Conservation (phyloP, 2,329 filamentous ascomycete genomes). For the Colletotrichum sp. region DNA sequence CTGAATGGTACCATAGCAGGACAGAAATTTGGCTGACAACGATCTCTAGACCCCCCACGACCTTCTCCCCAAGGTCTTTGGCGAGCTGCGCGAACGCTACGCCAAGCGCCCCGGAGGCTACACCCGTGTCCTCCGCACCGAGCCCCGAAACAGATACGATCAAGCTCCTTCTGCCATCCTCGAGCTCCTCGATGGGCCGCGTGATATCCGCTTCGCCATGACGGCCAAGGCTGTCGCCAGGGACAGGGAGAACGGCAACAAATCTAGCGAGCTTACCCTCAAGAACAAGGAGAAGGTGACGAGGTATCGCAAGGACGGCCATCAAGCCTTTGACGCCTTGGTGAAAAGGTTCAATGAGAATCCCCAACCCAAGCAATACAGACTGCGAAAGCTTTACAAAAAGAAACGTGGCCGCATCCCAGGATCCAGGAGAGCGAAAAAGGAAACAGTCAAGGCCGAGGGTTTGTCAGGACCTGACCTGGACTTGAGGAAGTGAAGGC, state of each 20-base stretch:
- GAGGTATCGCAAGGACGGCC: conserved; percentile 70
- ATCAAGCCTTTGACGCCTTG: conserved; percentile 71
- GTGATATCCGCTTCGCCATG: conserved; percentile 93
- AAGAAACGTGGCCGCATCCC: too few species aligned
- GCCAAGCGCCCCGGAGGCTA: conserved; percentile 83
- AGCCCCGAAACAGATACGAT: conserved; percentile 82
- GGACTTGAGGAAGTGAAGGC: not conserved
- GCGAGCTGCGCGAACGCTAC: conserved; percentile 81
- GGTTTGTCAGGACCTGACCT: not conserved
- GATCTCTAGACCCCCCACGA: conserved; percentile 65
- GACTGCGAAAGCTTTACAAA: too few species aligned
- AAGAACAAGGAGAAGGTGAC: conserved; percentile 87
- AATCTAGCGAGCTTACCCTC: conserved; percentile 73
- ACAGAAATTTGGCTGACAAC: not conserved
- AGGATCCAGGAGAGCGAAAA: not conserved
- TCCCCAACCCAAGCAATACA: too few species aligned
- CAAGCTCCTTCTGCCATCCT: conserved; percentile 90
- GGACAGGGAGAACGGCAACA: conserved; percentile 58
- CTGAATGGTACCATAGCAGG: not conserved
- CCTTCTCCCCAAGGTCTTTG: conserved; percentile 87
- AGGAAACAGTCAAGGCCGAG: not conserved
- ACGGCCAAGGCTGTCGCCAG: conserved; percentile 84
- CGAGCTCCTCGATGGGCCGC: conserved; percentile 92
- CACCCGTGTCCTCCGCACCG: conserved; percentile 91
- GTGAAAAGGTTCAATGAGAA: conserved; percentile 47